Base-by-base conservation (phyloP, 1,284 basidiomycete genomes). In the Laetiporus sulphureus region DNA sequence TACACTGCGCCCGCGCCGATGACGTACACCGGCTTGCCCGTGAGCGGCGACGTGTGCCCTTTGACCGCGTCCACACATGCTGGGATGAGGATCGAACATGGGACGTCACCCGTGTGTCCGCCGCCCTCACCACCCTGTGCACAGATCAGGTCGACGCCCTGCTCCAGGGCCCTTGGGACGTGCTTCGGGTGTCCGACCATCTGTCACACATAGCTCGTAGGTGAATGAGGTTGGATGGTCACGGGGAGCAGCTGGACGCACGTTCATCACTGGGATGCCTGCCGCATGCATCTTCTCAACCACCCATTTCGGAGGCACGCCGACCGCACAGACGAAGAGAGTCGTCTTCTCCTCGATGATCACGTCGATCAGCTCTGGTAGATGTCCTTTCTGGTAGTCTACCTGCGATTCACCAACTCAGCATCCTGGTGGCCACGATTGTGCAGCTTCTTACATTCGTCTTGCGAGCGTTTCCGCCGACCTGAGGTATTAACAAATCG, bases 121-220 rank as follows among this genome's bases (percentile, higher is more conserved):
- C 91, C 90, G 31, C 86, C 91, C 63, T 92, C 89, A 29, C 86
- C 85, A 2, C 82, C 88, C 60, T 94, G 91, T 1, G 89, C 88
- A 55, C 89, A 92, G 59, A 94, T 91, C 49, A 94, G 68, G 57
- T 94, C 91, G 27, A 85, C 83, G 36, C 91, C 91, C 23, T 70
- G 81, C 6, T 73, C 83, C 30, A 92, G 71, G 6, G 90, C 90
- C 61, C 91, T 90, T 39, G 67, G 51, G 34, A 88, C 87, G 61
- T 93, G 91, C 61, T 89, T 92, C 4, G 87, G 87, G 60, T 88
- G 83, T 13, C 90, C 91, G 50, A 95, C 83, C 89, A 94, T 94
- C 74, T 79, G 46, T 1, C 18, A 12, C 34, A 18, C 12, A 20
- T 6, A 11, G 13, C 4, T 29, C 11, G 25, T 13, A 15, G 19